Percentiles rank a stretch among this genome's conserved stretches.
These are phyloP conservation scores for Neurospora sp. DNA, from an alignment of 2,329 filamentous ascomycete species.

Conservation along the genomic window DNA sequence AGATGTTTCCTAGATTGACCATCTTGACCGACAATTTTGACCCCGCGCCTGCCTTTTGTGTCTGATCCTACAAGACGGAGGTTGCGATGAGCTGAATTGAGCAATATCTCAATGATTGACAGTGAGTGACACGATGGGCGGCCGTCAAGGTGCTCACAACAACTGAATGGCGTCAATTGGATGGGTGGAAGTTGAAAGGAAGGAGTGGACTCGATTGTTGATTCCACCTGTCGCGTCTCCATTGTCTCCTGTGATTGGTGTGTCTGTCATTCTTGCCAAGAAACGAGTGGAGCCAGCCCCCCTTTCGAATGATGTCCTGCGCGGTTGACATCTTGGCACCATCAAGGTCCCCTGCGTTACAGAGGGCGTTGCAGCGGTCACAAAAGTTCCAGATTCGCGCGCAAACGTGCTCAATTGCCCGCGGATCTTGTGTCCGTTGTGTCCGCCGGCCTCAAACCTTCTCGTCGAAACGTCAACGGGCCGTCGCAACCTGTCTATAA, in stretches of 20 bases:
- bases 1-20: slow-evolving; percentile 17
- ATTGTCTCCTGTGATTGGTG: not conserved
- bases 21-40: slow-evolving; percentile 7
- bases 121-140: not conserved
- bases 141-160: not conserved
- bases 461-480: not conserved
- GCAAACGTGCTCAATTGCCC: slow-evolving; percentile 19
- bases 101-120: not conserved
- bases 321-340: not conserved
- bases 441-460: not conserved
- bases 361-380: not conserved
- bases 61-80: not conserved
- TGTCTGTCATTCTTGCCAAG: not conserved
- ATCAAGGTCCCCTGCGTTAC: not conserved
- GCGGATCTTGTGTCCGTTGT: not conserved
- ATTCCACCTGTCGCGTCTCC: not conserved
- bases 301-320: not conserved
- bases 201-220: not conserved
- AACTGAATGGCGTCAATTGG: not conserved
- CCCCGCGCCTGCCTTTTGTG: not conserved
- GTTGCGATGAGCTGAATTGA: not conserved
- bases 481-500: slow-evolving; percentile 1
- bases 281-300: not conserved
- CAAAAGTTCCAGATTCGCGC: slow-evolving; percentile 8
- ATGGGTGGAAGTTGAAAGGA: not conserved